phyloP scores from a whole-genome alignment of 169 alveolate genomes.

The Cystoisospora suis region DNA sequence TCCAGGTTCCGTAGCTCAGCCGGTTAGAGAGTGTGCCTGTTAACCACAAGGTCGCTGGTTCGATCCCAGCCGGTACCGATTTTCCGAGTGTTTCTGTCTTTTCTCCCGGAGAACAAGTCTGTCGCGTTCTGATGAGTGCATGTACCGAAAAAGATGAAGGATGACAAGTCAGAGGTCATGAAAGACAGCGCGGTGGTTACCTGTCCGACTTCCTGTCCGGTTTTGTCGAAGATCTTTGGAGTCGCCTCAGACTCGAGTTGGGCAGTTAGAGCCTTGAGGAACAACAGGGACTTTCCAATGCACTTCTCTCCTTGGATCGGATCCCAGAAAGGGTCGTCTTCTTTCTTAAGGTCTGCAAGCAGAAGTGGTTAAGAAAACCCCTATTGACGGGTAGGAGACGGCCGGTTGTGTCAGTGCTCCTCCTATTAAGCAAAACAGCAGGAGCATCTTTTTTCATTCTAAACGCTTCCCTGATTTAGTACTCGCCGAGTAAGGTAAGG shows the following conservation, averaged over 20 bases:
- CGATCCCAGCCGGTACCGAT: slow-evolving; percentile 89
- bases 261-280: slow-evolving; percentile 31
- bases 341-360: neutral
- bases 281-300: slow-evolving; percentile 42
- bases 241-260: slow-evolving; percentile 38
- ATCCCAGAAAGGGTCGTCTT: slow-evolving; percentile 55
- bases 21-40: slow-evolving; percentile 94
- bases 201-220: slow-evolving; percentile 11
- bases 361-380: neutral
- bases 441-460: too few relatives aligned
- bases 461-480: too few relatives aligned
- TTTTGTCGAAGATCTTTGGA: slow-evolving; percentile 31
- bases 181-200: neutral
- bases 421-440: too few relatives aligned
- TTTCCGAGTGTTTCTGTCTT: too few relatives aligned
- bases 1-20: slow-evolving; percentile 75
- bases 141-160: too few relatives aligned
- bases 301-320: slow-evolving; percentile 5
- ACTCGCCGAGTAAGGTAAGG: too few relatives aligned
- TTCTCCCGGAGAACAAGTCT: too few relatives aligned
- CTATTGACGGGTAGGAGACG: neutral
- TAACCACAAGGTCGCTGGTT: slow-evolving; percentile 96
- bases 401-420: neutral
- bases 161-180: too few relatives aligned
- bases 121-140: too few relatives aligned